Base-by-base conservation (phyloP, 2,329 filamentous ascomycete species). In the Clonostachys byssicola region DNA sequence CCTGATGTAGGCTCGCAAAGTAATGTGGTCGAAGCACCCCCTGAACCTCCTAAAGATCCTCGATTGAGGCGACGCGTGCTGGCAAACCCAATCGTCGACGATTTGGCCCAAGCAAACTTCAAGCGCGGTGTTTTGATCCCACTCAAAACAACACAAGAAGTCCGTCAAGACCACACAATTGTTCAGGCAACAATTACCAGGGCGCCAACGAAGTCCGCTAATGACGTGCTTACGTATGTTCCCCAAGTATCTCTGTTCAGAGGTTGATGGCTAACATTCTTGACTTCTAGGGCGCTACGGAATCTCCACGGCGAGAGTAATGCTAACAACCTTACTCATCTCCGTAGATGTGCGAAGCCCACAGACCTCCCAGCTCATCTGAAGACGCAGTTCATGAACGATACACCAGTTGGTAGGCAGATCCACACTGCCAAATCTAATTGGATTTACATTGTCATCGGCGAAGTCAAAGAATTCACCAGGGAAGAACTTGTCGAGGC, bases 281-380 rank as follows among this genome's bases (percentile, higher is more conserved):
- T 10, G 10, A 30, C 8, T 45, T 34, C 34, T 53, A 83, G 81
- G 52, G 73, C 80, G 50, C 66, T 84, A 56, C 75, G 78, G 57
- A 68, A 71, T 46, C 64, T 82, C 60, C 68, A 80, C 51, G 78
- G 78, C 57, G 77, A 81, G 58, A 79, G 80, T 61, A 75, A 77
- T 59, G 78, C 76, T 75, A 80, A 83, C 65, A 79, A 78, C 72
- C 72, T 86, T 56, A 78, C 81, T 68, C 83, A 92, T 68, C 74
- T 92, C 47, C 86, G 88, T 52, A 80, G 88, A 62, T 89, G 89
- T 62, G 86, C 85, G 49, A 90, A 91, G 64, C 80, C 79, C 42
- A 71, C 73, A 46, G 85, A 86, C 58, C 73, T 92, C 9, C 86
- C 87, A 10, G 69, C 75, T 23, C 83, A 86, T 55, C 72, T 88